phyloP scores from a whole-genome alignment of 495 filamentous ascomycete species.

The Aspergillus avenaceus region DNA sequence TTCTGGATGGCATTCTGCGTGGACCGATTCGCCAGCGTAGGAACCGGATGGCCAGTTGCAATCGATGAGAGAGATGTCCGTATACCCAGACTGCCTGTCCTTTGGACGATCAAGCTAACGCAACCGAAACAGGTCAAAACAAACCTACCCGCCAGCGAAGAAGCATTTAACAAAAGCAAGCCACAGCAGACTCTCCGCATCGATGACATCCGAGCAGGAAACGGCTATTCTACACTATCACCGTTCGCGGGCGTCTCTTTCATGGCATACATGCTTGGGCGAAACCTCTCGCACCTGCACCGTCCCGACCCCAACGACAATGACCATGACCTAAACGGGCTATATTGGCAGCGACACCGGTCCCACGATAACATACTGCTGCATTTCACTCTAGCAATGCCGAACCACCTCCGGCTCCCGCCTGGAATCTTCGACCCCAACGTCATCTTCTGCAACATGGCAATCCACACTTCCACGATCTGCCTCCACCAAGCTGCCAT shows the following conservation, averaged over 20 bases:
- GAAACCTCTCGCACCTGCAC: conserved; percentile 92
- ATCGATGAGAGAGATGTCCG: conserved; percentile 86
- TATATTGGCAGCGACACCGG: conserved; percentile 94
- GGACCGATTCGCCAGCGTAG: conserved; percentile 93
- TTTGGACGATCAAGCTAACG: conserved; percentile 7
- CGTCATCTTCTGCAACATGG: conserved; percentile 93
- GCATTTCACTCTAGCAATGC: conserved; percentile 79
- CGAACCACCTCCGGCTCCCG: conserved; percentile 78
- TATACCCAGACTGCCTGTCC: not conserved
- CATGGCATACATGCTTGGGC: conserved; percentile 84
- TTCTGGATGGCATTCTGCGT: conserved; percentile 93
- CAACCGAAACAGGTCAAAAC: conserved; percentile 60
- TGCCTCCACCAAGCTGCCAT: conserved; percentile 98
- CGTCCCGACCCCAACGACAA: conserved; percentile 77
- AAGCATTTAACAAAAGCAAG: conserved; percentile 79
- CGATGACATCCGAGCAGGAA: conserved; percentile 64
- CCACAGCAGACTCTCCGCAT: conserved; percentile 66
- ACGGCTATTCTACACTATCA: conserved; percentile 66
- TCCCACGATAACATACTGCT: conserved; percentile 85
- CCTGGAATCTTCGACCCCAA: conserved; percentile 73
- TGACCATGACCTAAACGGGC: conserved; percentile 85
- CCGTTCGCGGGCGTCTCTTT: conserved; percentile 78
- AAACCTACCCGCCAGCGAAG: conserved; percentile 78
- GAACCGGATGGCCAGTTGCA: conserved; percentile 94
- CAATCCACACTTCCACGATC: conserved; percentile 93